These are phyloP conservation scores for Amyloporia xantha DNA, from an alignment of 768 basidiomycete genomes.

Conservation along the genomic window DNA sequence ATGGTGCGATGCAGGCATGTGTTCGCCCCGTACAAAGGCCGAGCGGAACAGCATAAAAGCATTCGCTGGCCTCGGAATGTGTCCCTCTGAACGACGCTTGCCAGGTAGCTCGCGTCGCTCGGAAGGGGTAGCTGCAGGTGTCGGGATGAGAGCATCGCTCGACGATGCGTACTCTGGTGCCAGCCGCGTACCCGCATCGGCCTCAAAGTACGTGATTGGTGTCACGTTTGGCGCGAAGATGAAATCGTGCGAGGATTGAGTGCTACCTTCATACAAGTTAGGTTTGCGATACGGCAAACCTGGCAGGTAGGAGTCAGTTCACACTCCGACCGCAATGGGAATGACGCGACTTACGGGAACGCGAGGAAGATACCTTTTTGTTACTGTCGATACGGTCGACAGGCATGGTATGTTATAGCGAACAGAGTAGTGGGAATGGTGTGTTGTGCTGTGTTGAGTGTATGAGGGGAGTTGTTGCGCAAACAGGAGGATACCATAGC, in stretches of 20 bases:
- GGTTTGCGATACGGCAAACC: conserved; percentile 40
- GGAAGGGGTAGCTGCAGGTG: conserved; percentile 35
- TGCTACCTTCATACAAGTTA: conserved; percentile 44
- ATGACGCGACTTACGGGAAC: no score
- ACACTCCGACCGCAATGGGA: no score
- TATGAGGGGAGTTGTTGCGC: no score
- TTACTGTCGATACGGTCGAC: no score
- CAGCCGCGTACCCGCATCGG: conserved; percentile 24
- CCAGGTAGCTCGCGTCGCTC: conserved; percentile 49
- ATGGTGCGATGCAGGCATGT: conserved; percentile 71
- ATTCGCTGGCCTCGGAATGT: conserved; percentile 80
- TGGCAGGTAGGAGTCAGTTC: no score
- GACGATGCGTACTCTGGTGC: conserved; percentile 2
- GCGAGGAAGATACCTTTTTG: no score
- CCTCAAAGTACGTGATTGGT: conserved; percentile 41
- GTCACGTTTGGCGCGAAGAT: conserved; percentile 62
- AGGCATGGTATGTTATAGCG: no score
- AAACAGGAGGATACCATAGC: no score
- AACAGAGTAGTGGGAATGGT: no score
- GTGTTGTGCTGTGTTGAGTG: no score
- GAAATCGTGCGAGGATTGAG: conserved; percentile 40
- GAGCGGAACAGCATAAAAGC: conserved; percentile 86
- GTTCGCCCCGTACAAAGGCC: conserved; percentile 72
- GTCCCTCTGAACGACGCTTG: conserved; percentile 60
- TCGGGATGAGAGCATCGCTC: conserved; percentile 45